Conservation (phyloP, 2,329 filamentous ascomycete species). For the Biscogniauxia marginata region DNA sequence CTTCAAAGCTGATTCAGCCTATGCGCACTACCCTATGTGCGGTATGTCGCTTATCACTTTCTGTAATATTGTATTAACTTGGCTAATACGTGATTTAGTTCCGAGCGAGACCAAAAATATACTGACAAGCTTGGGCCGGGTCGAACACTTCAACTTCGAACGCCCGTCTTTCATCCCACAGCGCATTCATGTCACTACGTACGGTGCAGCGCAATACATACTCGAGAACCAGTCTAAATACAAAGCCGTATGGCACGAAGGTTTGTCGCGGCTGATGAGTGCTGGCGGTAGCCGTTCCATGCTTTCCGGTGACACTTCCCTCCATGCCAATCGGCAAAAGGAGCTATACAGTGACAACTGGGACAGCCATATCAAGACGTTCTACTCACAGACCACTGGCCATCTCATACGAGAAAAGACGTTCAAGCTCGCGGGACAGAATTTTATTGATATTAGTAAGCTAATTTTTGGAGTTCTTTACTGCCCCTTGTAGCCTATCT, state of each 20-base stretch:
- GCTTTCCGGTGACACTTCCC: conserved; percentile 50
- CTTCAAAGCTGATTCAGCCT: conserved; percentile 75
- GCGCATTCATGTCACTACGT: conserved; percentile 58
- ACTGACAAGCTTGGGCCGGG: conserved; percentile 64
- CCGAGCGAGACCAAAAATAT: conserved; percentile 72
- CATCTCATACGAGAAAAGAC: conserved; percentile 64
- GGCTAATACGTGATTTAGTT: conserved; percentile 40
- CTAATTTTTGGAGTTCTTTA: no score
- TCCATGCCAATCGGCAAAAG: conserved; percentile 50
- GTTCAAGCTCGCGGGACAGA: conserved; percentile 58
- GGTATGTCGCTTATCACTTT: conserved; percentile 19
- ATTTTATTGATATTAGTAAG: conserved; percentile 70
- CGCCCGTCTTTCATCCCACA: conserved; percentile 53
- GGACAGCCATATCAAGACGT: conserved; percentile 60
- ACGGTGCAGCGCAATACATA: conserved; percentile 60
- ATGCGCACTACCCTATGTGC: conserved; percentile 73
- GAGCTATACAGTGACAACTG: conserved; percentile 63
- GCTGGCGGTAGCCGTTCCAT: conserved; percentile 52
- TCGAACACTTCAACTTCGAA: conserved; percentile 67
- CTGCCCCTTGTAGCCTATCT: no score
- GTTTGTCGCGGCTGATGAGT: conserved; percentile 62
- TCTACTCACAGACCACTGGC: conserved; percentile 63
- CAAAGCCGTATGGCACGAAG: conserved; percentile 63
- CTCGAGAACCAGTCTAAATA: conserved; percentile 61
- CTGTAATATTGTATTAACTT: not conserved